Evolutionary conservation across 345 rosid genomes (phyloP).

Genomic region (Kernera saxatilis): DNA sequence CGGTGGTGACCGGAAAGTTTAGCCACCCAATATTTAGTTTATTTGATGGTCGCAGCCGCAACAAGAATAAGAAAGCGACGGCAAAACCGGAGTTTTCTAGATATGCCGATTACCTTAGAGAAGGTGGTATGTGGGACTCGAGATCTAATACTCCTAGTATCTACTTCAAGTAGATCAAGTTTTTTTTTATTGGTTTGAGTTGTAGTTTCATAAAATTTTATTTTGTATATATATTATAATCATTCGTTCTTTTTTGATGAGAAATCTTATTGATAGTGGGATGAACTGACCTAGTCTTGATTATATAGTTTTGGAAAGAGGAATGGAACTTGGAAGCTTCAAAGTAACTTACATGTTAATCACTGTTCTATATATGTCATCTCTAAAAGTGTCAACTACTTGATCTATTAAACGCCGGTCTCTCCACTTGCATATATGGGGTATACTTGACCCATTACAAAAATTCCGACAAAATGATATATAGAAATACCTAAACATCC

Average conservation of each 20-base stretch:
- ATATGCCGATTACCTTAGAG: conserved; percentile 16
- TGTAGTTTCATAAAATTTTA: not conserved
- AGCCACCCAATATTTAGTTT: conserved; percentile 19
- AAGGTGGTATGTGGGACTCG: conserved; percentile 43
- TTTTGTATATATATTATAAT: not conserved
- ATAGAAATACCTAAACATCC: too few relatives aligned
- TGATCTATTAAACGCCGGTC: too few relatives aligned
- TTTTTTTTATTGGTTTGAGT: not conserved
- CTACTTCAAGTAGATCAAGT: conserved; percentile 28
- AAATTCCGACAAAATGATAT: too few relatives aligned
- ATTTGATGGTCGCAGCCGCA: not conserved
- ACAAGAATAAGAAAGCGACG: not conserved
- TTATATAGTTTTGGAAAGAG: too few relatives aligned
- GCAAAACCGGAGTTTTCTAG: conserved; percentile 23
- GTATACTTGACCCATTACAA: too few relatives aligned
- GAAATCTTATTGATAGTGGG: not conserved
- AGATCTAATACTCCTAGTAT: conserved; percentile 41
- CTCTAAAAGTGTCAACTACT: too few relatives aligned
- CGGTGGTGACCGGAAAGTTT: conserved; percentile 24
- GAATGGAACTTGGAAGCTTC: too few relatives aligned
- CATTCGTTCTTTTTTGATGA: not conserved
- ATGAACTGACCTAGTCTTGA: too few relatives aligned
- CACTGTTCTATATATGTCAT: too few relatives aligned
- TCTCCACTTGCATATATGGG: too few relatives aligned
- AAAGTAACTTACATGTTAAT: too few relatives aligned